These are phyloP conservation scores for Fusarium paranaense DNA, from an alignment of 2,329 filamentous ascomycete genomes.

Conservation along the genomic window DNA sequence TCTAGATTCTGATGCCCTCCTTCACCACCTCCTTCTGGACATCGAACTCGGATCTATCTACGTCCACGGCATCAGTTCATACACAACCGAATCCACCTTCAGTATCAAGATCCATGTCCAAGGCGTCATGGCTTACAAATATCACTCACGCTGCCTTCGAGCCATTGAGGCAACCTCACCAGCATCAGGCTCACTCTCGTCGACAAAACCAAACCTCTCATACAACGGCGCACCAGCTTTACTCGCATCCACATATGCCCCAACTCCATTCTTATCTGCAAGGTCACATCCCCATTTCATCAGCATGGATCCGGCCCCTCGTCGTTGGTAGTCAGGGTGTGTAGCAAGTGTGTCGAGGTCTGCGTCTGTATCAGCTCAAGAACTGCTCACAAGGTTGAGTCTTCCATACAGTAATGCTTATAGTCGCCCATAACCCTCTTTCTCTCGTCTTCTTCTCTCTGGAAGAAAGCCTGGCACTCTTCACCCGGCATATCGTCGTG, in stretches of 20 bases:
- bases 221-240: slow-evolving; percentile 27
- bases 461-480: slow-evolving; percentile 25
- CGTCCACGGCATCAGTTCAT: neutral
- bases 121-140: neutral
- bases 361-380: neutral
- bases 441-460: slow-evolving; percentile 25
- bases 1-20: neutral
- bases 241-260: slow-evolving; percentile 42
- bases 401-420: slow-evolving; percentile 30
- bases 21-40: neutral
- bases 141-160: neutral
- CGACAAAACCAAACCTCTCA: slow-evolving; percentile 28
- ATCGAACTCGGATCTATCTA: neutral
- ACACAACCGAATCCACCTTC: neutral
- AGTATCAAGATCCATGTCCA: neutral
- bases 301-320: slow-evolving; percentile 41
- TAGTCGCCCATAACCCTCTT: slow-evolving; percentile 27
- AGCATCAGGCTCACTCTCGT: slow-evolving; percentile 21
- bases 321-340: slow-evolving; percentile 42
- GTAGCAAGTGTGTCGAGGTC: slow-evolving; percentile 44
- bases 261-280: slow-evolving; percentile 33
- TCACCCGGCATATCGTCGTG: slow-evolving; percentile 25
- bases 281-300: slow-evolving; percentile 41
- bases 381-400: neutral
- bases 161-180: slow-evolving; percentile 31